Conservation (phyloP, 23 red algal genomes). For the Gracilaria caudata region DNA sequence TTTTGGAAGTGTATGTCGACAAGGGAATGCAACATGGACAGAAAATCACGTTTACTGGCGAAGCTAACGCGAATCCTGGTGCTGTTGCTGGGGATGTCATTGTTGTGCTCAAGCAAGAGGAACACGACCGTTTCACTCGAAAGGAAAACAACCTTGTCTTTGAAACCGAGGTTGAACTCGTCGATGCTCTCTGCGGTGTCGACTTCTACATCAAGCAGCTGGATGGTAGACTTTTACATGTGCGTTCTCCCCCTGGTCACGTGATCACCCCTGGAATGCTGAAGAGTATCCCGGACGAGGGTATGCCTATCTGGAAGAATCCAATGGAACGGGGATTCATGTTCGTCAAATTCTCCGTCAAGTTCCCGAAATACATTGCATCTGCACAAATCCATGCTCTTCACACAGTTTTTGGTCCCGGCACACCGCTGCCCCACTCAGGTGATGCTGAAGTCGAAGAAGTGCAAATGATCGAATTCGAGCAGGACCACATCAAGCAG, state of each 20-base stretch:
- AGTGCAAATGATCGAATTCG: conserved; percentile 76
- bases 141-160: conserved; percentile 83
- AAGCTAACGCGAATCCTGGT: conserved; percentile 95
- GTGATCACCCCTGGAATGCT: conserved; percentile 81
- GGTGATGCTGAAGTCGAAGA: conserved; percentile 76
- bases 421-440: conserved; percentile 31
- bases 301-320: conserved; percentile 95
- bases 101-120: conserved; percentile 92
- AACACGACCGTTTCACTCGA: conserved; percentile 81
- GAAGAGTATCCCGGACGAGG: conserved; percentile 93
- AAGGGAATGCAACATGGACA: conserved; percentile 95
- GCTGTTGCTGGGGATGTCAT: conserved; percentile 88
- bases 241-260: conserved; percentile 58
- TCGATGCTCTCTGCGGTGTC: conserved; percentile 89
- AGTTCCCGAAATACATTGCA: conserved; percentile 68
- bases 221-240: conserved; percentile 80
- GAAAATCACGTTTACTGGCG: conserved; percentile 94
- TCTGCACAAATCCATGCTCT: conserved; percentile 55
- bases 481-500: conserved; percentile 65
- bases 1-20: conserved; percentile 96
- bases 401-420: conserved; percentile 80
- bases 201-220: conserved; percentile 81
- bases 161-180: conserved; percentile 78
- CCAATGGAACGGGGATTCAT: conserved; percentile 83
- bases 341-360: conserved; percentile 91